Conservation (phyloP, 139 green algal species). For the Micractinium conductrix region DNA sequence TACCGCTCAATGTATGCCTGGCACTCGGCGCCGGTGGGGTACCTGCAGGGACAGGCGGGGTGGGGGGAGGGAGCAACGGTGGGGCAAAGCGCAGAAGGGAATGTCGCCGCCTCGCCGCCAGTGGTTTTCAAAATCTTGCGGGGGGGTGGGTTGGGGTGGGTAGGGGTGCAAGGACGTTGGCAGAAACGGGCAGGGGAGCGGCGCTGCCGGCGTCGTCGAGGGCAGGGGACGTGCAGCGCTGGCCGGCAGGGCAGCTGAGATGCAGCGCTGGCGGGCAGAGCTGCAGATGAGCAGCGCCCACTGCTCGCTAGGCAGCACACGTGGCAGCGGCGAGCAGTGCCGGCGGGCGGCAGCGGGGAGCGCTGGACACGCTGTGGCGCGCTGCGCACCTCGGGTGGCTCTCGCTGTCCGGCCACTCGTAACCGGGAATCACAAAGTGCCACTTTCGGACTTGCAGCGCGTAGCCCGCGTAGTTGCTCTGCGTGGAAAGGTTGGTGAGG, state of each 20-base stretch:
- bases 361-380: neutral
- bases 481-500: no score
- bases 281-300: neutral
- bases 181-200: neutral
- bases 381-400: neutral
- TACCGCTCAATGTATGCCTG: slow-evolving; percentile 16
- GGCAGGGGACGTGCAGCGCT: neutral
- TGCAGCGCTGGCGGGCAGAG: neutral
- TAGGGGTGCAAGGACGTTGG: neutral
- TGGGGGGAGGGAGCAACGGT: neutral
- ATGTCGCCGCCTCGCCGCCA: no score
- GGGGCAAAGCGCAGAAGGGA: no score
- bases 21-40: slow-evolving; percentile 13
- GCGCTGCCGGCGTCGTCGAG: neutral
- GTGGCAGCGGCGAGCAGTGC: neutral
- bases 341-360: neutral
- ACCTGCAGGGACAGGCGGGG: neutral
- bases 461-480: slow-evolving; percentile 25
- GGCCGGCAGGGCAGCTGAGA: neutral
- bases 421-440: slow-evolving; percentile 24
- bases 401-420: slow-evolving; percentile 8
- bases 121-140: no score
- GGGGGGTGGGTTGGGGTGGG: neutral
- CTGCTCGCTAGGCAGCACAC: no score
- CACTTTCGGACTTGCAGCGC: slow-evolving; percentile 26